Evolutionary conservation across 1,284 basidiomycete genomes (phyloP), one percentile per base, ranked within the genome.

Genomic region (Schizopora paradoxa): DNA sequence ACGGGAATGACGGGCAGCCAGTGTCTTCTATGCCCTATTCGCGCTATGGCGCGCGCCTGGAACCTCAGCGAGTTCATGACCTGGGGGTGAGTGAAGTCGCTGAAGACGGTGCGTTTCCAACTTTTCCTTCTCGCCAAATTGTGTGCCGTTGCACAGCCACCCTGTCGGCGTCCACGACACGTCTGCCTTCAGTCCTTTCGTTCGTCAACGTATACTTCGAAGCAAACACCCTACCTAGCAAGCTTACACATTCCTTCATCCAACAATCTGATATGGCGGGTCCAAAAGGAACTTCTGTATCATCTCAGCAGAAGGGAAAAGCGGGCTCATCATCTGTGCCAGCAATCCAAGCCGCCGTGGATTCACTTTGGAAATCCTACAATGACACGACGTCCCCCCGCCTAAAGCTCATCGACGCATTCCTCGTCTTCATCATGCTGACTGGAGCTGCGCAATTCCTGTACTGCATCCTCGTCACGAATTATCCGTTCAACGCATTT

Each of bases 401-500:
- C 22, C 80, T 98, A 57, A 96, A 97, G 71, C 82, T 96, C 64
- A 82, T 98, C 63, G 95, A 99, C 70, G 73, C 81, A 8, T 97
- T 97, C 72, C 74, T 98, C 53, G 70, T 90, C 50, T 97, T 97
- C 73, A 78, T 97, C 59, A 84, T 98, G 70, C 72, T 96, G 35
- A 87, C 90, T 2, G 96, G 95, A 55, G 74, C 96, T 52, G 65
- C 84, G 32, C 93, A 97, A 64, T 97, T 99, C 66, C 68, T 79
- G 13, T 98, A 99, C 70, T 92, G 95, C 66, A 66, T 96, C 26
- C 73, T 92, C 53, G 74, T 99, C 54, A 92, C 93, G 47, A 88
- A 86, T 68, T 99, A 86, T 66, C 95, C 95, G 11, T 98, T 96
- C 76, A 97, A 98, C 59, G 91, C 94, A 27, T 99, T 98, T 68